These are phyloP conservation scores for Ganoderma sinense DNA, from an alignment of 1,284 basidiomycete genomes.

Conservation along the genomic window DNA sequence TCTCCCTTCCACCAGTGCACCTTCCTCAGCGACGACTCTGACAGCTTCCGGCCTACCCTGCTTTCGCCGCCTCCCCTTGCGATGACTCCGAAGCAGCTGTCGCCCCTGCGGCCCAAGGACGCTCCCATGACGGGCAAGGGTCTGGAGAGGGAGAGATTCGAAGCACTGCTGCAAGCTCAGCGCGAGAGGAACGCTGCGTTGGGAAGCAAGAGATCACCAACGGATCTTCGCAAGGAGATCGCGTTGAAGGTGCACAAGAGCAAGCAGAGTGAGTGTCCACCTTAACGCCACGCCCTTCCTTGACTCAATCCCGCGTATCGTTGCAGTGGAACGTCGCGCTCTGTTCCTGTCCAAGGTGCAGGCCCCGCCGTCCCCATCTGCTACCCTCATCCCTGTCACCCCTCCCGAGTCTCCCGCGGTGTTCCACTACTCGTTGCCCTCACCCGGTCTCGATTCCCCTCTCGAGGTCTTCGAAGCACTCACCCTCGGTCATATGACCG, in stretches of 20 bases:
- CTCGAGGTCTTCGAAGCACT: slow-evolving; percentile 64
- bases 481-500: slow-evolving; percentile 43
- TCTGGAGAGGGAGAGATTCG: slow-evolving; percentile 68
- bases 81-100: slow-evolving; percentile 53
- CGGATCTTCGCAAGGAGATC: slow-evolving; percentile 76
- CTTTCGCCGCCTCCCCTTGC: slow-evolving; percentile 64
- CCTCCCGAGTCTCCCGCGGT: slow-evolving; percentile 75
- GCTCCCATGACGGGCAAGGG: slow-evolving; percentile 52
- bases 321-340: slow-evolving; percentile 73
- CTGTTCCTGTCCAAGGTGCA: slow-evolving; percentile 77
- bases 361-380: slow-evolving; percentile 68
- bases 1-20: slow-evolving; percentile 67
- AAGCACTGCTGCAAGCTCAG: slow-evolving; percentile 64
- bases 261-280: slow-evolving; percentile 68
- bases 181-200: slow-evolving; percentile 57
- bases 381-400: slow-evolving; percentile 64
- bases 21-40: slow-evolving; percentile 44
- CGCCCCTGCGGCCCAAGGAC: slow-evolving; percentile 58
- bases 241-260: slow-evolving; percentile 75
- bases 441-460: slow-evolving; percentile 70
- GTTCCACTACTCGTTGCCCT: slow-evolving; percentile 74
- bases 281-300: slow-evolving; percentile 7
- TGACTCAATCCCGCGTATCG: slow-evolving; percentile 6
- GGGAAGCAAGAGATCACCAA: slow-evolving; percentile 52
- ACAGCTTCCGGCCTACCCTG: slow-evolving; percentile 61